Conservation (phyloP, 768 basidiomycete species). For the Phlegmacium glaucopus region DNA sequence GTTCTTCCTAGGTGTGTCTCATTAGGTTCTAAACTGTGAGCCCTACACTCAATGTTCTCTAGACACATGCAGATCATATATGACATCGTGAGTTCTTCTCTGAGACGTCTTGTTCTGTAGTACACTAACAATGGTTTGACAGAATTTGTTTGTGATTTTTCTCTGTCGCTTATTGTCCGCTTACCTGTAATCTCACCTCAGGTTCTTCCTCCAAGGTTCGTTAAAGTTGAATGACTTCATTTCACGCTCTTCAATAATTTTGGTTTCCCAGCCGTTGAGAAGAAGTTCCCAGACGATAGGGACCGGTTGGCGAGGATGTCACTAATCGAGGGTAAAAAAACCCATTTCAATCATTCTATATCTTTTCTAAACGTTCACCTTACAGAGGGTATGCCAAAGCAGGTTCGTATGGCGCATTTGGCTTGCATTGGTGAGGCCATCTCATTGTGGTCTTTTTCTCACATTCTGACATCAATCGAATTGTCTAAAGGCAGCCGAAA, state of each 20-base stretch:
- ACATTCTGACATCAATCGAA: background rate
- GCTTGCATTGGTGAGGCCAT: constrained; percentile 69
- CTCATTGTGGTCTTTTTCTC: constrained; percentile 7
- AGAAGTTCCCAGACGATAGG: constrained; percentile 84
- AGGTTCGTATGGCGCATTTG: constrained; percentile 88
- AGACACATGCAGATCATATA: constrained; percentile 91
- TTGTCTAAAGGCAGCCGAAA: constrained; percentile 60
- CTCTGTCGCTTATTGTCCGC: background rate
- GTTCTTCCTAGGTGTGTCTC: constrained; percentile 66
- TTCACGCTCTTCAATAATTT: background rate
- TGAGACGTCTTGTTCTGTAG: background rate
- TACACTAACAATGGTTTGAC: constrained; percentile 7
- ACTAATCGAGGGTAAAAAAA: constrained; percentile 83
- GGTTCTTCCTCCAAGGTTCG: constrained; percentile 70
- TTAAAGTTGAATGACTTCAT: background rate
- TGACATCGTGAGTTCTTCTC: constrained; percentile 59
- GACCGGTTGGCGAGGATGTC: constrained; percentile 84
- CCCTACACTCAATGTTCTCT: background rate
- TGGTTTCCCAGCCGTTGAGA: constrained; percentile 64
- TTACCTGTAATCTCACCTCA: constrained; percentile 5
- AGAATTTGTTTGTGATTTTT: constrained; percentile 46
- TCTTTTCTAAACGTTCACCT: background rate
- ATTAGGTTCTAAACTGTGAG: background rate
- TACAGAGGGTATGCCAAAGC: constrained; percentile 79
- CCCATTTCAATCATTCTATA: background rate